phyloP scores from a whole-genome alignment of 2,329 filamentous ascomycete species.

The Fusarium camptoceras region DNA sequence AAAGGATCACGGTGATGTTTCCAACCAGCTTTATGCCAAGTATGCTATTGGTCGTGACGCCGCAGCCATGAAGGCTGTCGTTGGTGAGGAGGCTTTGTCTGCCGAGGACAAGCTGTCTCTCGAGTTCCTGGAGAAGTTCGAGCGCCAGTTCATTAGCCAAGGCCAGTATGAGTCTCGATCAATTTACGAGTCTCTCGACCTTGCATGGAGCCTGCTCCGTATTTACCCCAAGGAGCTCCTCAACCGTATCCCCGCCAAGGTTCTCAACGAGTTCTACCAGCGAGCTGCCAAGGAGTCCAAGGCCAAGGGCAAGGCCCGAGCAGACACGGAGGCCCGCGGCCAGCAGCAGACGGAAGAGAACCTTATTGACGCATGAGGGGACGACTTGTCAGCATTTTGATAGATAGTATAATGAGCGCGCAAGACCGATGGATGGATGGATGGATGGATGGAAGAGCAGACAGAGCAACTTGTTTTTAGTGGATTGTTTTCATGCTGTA shows the following conservation, averaged over 20 bases:
- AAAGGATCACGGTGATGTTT: constrained; percentile 97
- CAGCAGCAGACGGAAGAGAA: constrained; percentile 65
- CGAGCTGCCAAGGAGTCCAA: constrained; percentile 72
- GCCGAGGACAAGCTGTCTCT: constrained; percentile 97
- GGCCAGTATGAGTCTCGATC: constrained; percentile 90
- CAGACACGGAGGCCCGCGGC: constrained; percentile 55
- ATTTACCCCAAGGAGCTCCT: constrained; percentile 99
- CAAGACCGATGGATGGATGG: constrained; percentile 25
- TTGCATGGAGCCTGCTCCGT: constrained; percentile 94
- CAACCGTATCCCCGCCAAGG: constrained; percentile 90
- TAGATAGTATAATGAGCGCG: constrained; percentile 46
- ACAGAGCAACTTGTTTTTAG: constrained; percentile 41
- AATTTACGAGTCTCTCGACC: constrained; percentile 93
- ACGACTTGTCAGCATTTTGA: constrained; percentile 38
- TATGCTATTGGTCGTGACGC: constrained; percentile 99
- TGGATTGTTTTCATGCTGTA: constrained; percentile 41
- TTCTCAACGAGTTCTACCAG: constrained; percentile 86
- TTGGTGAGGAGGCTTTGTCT: constrained; percentile 96
- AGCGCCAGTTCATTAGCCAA: constrained; percentile 93
- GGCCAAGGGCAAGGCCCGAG: constrained; percentile 69
- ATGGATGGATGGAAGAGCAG: constrained; percentile 28
- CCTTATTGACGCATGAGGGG: constrained; percentile 67
- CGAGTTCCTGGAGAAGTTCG: constrained; percentile 98
- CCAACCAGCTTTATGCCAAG: constrained; percentile 99
- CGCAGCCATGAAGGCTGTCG: constrained; percentile 98